phyloP scores from a whole-genome alignment of 225 moss, liverwort and hornwort genomes.

The Antitrichia curtipendula region DNA sequence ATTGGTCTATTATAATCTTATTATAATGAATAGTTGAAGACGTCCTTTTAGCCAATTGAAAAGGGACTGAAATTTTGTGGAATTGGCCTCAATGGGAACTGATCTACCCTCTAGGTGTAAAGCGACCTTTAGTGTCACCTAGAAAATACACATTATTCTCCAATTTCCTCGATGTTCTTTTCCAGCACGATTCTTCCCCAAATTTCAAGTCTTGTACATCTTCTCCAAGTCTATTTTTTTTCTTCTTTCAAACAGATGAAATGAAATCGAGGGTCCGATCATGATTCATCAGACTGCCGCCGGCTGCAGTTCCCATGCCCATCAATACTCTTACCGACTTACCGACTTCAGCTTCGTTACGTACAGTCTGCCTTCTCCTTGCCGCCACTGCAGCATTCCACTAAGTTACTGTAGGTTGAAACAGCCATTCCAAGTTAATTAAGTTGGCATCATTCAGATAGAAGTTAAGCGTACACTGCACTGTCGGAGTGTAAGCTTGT shows the following conservation, averaged over 20 bases:
- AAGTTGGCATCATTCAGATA: not conserved
- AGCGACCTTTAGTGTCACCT: no score
- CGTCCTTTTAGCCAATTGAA: no score
- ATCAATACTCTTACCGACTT: not conserved
- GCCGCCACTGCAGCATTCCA: not conserved
- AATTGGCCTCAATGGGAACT: no score
- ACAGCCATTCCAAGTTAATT: not conserved
- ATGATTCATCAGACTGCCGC: not conserved
- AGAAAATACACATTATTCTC: no score
- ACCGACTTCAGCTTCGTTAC: not conserved
- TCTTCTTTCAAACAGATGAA: no score
- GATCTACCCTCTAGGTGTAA: no score
- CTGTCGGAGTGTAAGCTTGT: not conserved
- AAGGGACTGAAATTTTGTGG: no score
- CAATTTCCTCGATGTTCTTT: not conserved
- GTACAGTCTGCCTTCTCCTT: not conserved
- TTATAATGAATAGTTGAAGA: no score
- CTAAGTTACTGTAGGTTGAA: no score
- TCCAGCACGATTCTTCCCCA: not conserved
- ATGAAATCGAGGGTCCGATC: not conserved
- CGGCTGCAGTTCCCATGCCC: not conserved
- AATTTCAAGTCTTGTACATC: not conserved
- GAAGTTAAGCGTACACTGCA: not conserved
- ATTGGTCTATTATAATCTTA: no score
- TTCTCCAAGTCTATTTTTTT: not conserved